These are phyloP conservation scores for Aquanectria penicillioides DNA, from an alignment of 2,329 filamentous ascomycete species.

Conservation along the genomic window DNA sequence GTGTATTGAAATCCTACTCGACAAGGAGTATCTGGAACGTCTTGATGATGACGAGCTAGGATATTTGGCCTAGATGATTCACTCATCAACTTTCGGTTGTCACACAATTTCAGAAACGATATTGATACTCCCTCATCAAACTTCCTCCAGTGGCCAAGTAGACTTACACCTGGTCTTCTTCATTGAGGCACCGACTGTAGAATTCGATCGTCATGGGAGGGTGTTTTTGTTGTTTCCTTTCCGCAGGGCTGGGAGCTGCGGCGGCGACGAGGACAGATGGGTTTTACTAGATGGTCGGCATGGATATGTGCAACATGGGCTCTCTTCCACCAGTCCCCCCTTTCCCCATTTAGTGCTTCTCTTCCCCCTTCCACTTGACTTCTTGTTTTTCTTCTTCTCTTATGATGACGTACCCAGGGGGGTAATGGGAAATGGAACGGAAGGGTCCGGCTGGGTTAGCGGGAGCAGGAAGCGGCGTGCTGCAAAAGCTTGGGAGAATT, in stretches of 20 bases:
- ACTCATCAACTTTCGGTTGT: neutral
- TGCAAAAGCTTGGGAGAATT: conserved; percentile 27
- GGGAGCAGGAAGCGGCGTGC: conserved; percentile 9
- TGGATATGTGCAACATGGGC: conserved; percentile 4
- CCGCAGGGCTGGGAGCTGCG: conserved; percentile 2
- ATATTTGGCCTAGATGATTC: conserved; percentile 78
- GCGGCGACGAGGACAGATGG: conserved; percentile 6
- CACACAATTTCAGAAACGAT: neutral
- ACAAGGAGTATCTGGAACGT: conserved; percentile 98
- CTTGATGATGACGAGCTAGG: conserved; percentile 94
- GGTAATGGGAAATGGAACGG: conserved; percentile 8
- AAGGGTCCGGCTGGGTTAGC: conserved; percentile 7
- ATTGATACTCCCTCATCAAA: neutral
- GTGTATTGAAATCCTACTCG: conserved; percentile 97
- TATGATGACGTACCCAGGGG: conserved; percentile 16
- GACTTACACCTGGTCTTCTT: neutral
- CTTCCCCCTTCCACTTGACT: neutral
- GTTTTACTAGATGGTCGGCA: conserved; percentile 15
- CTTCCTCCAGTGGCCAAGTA: neutral
- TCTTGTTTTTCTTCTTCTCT: conserved; percentile 10
- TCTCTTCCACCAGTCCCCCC: neutral
- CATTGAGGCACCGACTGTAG: neutral
- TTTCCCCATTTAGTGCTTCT: neutral
- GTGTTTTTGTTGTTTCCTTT: neutral
- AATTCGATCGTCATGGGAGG: neutral